Conservation (phyloP, 2,329 filamentous ascomycete genomes). For the Hypoxylon sp. region DNA sequence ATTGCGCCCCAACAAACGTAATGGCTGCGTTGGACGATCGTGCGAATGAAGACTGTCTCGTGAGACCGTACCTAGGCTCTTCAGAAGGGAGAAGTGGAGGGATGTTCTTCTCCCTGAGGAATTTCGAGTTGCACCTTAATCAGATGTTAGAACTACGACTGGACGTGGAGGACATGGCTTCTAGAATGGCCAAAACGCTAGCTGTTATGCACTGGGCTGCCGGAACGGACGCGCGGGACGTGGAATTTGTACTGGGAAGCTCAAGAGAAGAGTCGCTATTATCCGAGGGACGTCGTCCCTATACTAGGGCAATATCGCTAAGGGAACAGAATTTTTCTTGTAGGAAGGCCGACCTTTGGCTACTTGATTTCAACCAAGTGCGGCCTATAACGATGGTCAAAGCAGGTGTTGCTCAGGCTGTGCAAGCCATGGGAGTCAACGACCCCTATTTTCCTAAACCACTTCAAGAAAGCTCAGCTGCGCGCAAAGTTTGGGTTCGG, state of each 20-base stretch:
- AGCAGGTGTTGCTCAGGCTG: constrained; percentile 39
- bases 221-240: constrained; percentile 50
- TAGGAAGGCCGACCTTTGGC: constrained; percentile 48
- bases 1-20: not conserved
- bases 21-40: constrained; percentile 5
- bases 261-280: not conserved
- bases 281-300: not conserved
- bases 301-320: constrained; percentile 7
- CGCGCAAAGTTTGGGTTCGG: not conserved
- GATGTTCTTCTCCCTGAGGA: constrained; percentile 50
- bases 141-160: constrained; percentile 50
- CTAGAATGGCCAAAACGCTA: constrained; percentile 43
- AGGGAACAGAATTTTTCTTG: constrained; percentile 27
- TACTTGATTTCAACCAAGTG: constrained; percentile 55
- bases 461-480: not conserved
- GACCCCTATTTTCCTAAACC: constrained; percentile 13
- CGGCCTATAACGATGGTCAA: constrained; percentile 44
- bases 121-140: constrained; percentile 55
- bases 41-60: constrained; percentile 31
- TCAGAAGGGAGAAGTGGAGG: constrained; percentile 5
- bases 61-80: constrained; percentile 27
- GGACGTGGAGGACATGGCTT: constrained; percentile 41
- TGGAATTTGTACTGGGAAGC: constrained; percentile 55
- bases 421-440: constrained; percentile 17
- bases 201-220: constrained; percentile 51